Base-by-base conservation (phyloP, 306 rosid genomes). In the Leucaena leucocephala region DNA sequence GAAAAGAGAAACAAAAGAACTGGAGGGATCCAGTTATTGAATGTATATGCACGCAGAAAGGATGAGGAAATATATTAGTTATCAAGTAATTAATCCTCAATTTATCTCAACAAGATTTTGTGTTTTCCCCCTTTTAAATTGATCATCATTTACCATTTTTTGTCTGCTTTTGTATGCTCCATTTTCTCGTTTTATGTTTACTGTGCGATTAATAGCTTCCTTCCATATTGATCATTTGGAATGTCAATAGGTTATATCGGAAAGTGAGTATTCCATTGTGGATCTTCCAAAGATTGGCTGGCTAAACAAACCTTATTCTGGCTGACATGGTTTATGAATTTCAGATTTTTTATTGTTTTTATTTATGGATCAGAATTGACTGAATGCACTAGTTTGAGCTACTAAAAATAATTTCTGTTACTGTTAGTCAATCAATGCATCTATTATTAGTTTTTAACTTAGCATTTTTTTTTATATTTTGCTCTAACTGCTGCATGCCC, bases 301-400 rank as follows among this genome's bases (percentile, higher is more conserved):
- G n/a, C 48, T 66, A 17, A 42, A 67, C 19, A 42, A 68, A 42
- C 27, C 0, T 3, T 43, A 11, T 10, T 68, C 38, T 40, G 7
- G 52, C 17, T 39, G 71, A 17, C 48, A 36, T 40, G 33, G 46
- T 68, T 68, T 9, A 42, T 42, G 52, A 67, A 42, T 40, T 67
- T 43, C 52, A 67, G 17, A 36, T 67, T 42, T 8, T 0, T 19
- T 40, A 1, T 4, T 42, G 13, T 46, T 68, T 65, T 42, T 68
- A 68, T 42, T 68, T 42, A 42, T 42, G 52, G 36, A 68, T 68
- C 35, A 10, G 27, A 67, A 67, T 42, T 67, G 72, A 67, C 36
- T 67, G 35, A 22, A 40, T 36, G 42, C 11, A 10, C 72, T n/a
- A n/a, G 34, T 17, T 16, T 40, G 72, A 67, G 50, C 8, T 67